A percentile compares a stretch with the other conserved stretches of the same genome.
These are phyloP conservation scores for Juglanconis oblonga DNA, from an alignment of 2,329 filamentous ascomycete genomes.

Conservation along the genomic window DNA sequence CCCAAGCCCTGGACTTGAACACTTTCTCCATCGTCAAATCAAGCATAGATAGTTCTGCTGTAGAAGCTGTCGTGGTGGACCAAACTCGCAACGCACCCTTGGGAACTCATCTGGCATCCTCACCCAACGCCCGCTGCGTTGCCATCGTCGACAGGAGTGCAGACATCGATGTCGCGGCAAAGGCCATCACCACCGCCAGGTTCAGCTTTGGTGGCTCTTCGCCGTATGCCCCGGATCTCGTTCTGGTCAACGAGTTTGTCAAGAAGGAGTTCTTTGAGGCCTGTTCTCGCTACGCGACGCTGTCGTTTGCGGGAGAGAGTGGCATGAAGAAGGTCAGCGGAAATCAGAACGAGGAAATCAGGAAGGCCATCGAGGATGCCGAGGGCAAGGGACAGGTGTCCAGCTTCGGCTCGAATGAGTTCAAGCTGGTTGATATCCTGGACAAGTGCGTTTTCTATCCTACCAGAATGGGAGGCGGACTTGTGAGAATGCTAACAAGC, in stretches of 20 bases:
- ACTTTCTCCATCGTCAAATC: slow-evolving; percentile 23
- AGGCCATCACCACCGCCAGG: slow-evolving; percentile 49
- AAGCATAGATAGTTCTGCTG: slow-evolving; percentile 18
- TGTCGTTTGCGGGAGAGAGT: slow-evolving; percentile 22
- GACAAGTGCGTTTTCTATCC: slow-evolving; percentile 22
- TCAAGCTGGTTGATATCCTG: slow-evolving; percentile 25
- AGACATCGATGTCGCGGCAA: slow-evolving; percentile 50
- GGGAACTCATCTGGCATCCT: slow-evolving; percentile 19
- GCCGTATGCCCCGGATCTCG: slow-evolving; percentile 59
- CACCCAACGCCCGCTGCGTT: slow-evolving; percentile 27
- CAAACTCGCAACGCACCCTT: slow-evolving; percentile 20
- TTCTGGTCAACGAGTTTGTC: slow-evolving; percentile 63
- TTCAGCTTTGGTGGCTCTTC: slow-evolving; percentile 55
- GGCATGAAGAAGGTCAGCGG: slow-evolving; percentile 18
- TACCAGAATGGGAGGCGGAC: neutral
- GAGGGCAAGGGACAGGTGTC: slow-evolving; percentile 25
- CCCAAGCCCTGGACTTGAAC: slow-evolving; percentile 25
- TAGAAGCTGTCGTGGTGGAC: slow-evolving; percentile 25
- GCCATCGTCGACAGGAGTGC: slow-evolving; percentile 61
- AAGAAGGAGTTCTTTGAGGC: slow-evolving; percentile 53
- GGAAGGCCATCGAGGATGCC: slow-evolving; percentile 23
- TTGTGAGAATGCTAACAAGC: neutral
- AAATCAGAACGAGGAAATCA: slow-evolving; percentile 21
- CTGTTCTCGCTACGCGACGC: slow-evolving; percentile 36
- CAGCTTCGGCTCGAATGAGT: slow-evolving; percentile 24